Percentiles rank a stretch among this genome's conserved stretches.
These are phyloP conservation scores for Globisporangium parvum DNA, from an alignment of 352 stramenopile genomes.

Conservation along the genomic window DNA sequence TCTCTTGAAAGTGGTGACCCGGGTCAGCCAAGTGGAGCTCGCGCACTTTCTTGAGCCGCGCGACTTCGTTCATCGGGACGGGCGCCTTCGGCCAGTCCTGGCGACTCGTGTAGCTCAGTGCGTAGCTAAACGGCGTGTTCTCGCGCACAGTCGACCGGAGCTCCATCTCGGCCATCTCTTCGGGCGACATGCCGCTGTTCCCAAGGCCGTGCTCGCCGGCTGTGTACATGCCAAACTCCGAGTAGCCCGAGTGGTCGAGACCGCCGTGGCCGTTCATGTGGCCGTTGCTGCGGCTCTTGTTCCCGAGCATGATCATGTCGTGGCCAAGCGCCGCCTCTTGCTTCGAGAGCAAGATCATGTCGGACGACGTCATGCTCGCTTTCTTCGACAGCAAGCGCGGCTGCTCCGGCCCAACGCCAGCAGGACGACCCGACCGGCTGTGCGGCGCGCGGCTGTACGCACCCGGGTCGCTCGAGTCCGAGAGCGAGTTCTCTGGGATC, in stretches of 20 bases:
- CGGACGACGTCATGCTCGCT: conserved; percentile 16
- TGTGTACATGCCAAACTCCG: conserved; percentile 36
- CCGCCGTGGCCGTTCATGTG: conserved; percentile 10
- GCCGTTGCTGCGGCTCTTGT: neutral
- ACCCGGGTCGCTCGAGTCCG: conserved; percentile 50
- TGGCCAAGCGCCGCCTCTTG: conserved; percentile 14
- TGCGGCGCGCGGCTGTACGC: conserved; percentile 39
- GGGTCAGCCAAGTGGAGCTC: conserved; percentile 72
- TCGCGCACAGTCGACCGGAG: conserved; percentile 56
- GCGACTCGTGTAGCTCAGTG: conserved; percentile 70
- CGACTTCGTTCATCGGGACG: conserved; percentile 52
- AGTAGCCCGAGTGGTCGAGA: conserved; percentile 16
- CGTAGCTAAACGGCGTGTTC: conserved; percentile 79
- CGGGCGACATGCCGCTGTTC: conserved; percentile 35
- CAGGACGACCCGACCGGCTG: conserved; percentile 9
- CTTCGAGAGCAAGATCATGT: conserved; percentile 24
- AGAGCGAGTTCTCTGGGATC: conserved; percentile 34
- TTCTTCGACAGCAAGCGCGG: conserved; percentile 12
- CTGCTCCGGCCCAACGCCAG: conserved; percentile 16
- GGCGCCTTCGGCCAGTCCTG: conserved; percentile 82
- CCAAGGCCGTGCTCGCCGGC: conserved; percentile 11
- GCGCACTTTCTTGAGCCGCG: conserved; percentile 64
- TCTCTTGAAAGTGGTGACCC: conserved; percentile 80
- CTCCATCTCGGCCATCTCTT: conserved; percentile 52
- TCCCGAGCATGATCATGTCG: conserved; percentile 57